Base-by-base conservation (phyloP, 108 stramenopile genomes). In the Epithemia pelagica region DNA sequence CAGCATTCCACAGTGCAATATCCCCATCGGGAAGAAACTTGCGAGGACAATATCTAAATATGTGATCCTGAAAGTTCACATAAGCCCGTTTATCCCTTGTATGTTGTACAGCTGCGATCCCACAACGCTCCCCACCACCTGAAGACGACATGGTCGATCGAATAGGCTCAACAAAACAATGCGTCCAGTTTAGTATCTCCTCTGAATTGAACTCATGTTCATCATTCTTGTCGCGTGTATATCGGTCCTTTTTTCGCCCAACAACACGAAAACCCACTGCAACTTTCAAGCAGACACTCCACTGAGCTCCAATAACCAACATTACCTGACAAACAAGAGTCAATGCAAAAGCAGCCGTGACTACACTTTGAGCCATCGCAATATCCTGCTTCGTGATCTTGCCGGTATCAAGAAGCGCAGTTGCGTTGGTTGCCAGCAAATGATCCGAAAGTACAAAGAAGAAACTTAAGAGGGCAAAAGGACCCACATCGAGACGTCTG, bases 401-500 rank as follows among this genome's bases (percentile, higher is more conserved):
- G 15, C 15, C 37, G 15, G 5, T 15, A 5, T 10, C 37, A 5
- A 15, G 15, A 15, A 46, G 53, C 29, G 74, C 20, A 65, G 67
- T 23, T 18, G 54, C 27, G 26, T 30, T 23, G 18, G 32, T 8
- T 30, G 5, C 25, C 19, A 25, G 28, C 32, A 52, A 51, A 2
- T 56, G 19, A 73, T 82, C 82, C 15, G 72, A 1, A 8, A 55
- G 24, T 1, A 87, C 64, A 7, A 87, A 62, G 21, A 78, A 19
- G 24, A 59, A 29, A 30, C 85, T 85, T 0, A 58, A 52, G 27
- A 81, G 26, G 0, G 81, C 24, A 58, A 82, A 88, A 19, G 87
- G 84, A 27, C 63, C 61, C 10, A 82, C 70, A 59, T 88, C 87
- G 32, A 83, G 70, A 63, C 87, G 71, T 20, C 52, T 58, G 0